Percentiles rank a stretch among this genome's conserved stretches.
Evolutionary conservation across 192 early-diverging fungal species (phyloP).

Genomic region (Pecoramyces ruminantium): DNA sequence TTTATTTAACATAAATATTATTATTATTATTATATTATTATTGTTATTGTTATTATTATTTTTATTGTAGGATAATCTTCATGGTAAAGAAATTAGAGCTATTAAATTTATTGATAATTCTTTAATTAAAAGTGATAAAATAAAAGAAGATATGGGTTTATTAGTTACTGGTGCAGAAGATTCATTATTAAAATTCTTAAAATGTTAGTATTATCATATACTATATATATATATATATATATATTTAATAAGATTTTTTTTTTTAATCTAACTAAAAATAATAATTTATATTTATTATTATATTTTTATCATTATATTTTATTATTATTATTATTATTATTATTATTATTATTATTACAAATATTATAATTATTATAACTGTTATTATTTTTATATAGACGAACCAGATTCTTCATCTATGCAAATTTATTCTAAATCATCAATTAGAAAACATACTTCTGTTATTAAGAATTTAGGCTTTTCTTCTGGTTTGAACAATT

Average conservation of each 20-base stretch:
- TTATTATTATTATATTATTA: too few relatives aligned
- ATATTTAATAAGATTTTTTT: too few relatives aligned
- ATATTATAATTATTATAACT: too few relatives aligned
- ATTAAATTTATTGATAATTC: slow-evolving; percentile 18
- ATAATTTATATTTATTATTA: too few relatives aligned
- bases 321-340: too few relatives aligned
- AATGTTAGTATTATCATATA: neutral
- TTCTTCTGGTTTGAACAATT: slow-evolving; percentile 12
- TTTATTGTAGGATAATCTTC: slow-evolving; percentile 35
- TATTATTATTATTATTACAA: too few relatives aligned
- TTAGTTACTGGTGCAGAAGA: slow-evolving; percentile 14
- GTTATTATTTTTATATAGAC: too few relatives aligned
- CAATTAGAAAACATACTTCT: slow-evolving; percentile 24
- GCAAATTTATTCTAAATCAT: neutral
- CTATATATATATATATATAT: too few relatives aligned
- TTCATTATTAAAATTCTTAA: slow-evolving; percentile 11
- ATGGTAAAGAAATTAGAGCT: slow-evolving; percentile 44
- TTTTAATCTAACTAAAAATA: too few relatives aligned
- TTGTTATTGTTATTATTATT: too few relatives aligned
- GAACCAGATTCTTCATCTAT: neutral
- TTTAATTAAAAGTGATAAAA: neutral
- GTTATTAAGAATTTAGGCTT: slow-evolving; percentile 28
- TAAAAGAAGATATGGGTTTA: neutral
- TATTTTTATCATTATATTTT: too few relatives aligned
- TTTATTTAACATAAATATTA: too few relatives aligned